A percentile compares a stretch with the other conserved stretches of the same genome.
Conservation (phyloP, 768 basidiomycete genomes). For the Peribolospora baueri region DNA sequence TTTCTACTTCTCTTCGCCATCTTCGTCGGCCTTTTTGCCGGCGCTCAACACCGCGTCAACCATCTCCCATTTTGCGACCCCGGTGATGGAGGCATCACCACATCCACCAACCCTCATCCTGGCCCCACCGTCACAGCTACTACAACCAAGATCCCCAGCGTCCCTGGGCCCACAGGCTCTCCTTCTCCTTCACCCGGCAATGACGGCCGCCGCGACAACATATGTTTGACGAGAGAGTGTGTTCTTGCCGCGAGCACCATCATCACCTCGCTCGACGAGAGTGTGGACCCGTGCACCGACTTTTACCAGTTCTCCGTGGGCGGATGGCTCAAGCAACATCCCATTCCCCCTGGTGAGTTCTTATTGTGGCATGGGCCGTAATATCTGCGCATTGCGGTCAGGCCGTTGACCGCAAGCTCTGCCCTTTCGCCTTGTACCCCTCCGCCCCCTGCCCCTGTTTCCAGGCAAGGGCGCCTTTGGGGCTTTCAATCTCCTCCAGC, state of each 20-base stretch:
- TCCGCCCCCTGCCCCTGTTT: background rate
- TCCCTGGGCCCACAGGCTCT: slow-evolving; percentile 8
- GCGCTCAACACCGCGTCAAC: slow-evolving; percentile 42
- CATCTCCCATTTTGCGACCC: background rate
- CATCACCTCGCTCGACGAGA: slow-evolving; percentile 49
- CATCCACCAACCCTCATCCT: slow-evolving; percentile 1
- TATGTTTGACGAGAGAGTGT: slow-evolving; percentile 56
- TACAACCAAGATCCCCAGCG: slow-evolving; percentile 13
- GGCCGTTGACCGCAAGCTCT: slow-evolving; percentile 6
- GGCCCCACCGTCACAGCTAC: slow-evolving; percentile 15
- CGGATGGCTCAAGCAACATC: slow-evolving; percentile 62
- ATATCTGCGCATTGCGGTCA: background rate
- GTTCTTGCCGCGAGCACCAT: slow-evolving; percentile 61
- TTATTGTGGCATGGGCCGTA: slow-evolving; percentile 2
- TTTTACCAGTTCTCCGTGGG: slow-evolving; percentile 82
- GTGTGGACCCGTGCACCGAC: slow-evolving; percentile 79
- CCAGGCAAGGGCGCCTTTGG: too few relatives aligned
- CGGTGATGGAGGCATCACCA: slow-evolving; percentile 2
- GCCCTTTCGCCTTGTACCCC: background rate
- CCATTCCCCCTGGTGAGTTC: slow-evolving; percentile 66
- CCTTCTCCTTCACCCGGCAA: slow-evolving; percentile 24
- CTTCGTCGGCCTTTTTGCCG: slow-evolving; percentile 85
- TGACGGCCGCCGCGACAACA: slow-evolving; percentile 22
- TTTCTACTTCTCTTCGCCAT: slow-evolving; percentile 58
- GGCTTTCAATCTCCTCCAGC: background rate